Conservation (phyloP, 495 filamentous ascomycete genomes). For the Annulohypoxylon maeteangense region DNA sequence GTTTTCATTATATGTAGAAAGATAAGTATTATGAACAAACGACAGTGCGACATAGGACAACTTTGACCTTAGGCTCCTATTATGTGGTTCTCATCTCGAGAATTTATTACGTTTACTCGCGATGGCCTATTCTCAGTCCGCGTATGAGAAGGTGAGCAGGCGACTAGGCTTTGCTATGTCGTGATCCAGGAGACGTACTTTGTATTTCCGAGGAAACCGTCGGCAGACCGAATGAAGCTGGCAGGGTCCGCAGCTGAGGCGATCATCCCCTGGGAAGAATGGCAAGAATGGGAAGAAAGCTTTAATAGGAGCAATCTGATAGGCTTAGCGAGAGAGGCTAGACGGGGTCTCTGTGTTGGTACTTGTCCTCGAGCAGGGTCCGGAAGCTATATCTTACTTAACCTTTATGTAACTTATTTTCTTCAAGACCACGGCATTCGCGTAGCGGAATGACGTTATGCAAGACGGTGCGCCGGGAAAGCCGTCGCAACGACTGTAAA, state of each 20-base stretch:
- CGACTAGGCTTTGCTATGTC: conserved; percentile 18
- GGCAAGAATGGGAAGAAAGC: neutral
- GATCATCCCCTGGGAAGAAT: neutral
- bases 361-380: conserved; percentile 19
- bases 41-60: neutral
- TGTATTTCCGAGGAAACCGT: conserved; percentile 13
- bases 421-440: conserved; percentile 31
- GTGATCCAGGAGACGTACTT: conserved; percentile 24
- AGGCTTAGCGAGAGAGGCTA: conserved; percentile 8
- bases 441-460: conserved; percentile 38
- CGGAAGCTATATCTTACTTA: conserved; percentile 41
- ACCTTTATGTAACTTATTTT: conserved; percentile 43
- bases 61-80: neutral
- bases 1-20: neutral
- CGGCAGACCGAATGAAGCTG: conserved; percentile 11
- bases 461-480: conserved; percentile 29
- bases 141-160: neutral
- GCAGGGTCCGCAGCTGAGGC: conserved; percentile 10
- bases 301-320: conserved; percentile 16
- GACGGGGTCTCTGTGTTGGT: conserved; percentile 13
- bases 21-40: neutral
- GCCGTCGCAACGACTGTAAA: conserved; percentile 28
- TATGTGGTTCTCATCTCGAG: neutral
- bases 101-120: neutral
- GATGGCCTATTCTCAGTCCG: neutral